Evolutionary conservation across 257 asterid species (phyloP), one percentile per base, ranked within the genome.

Genomic region (Solanum appendiculatum): DNA sequence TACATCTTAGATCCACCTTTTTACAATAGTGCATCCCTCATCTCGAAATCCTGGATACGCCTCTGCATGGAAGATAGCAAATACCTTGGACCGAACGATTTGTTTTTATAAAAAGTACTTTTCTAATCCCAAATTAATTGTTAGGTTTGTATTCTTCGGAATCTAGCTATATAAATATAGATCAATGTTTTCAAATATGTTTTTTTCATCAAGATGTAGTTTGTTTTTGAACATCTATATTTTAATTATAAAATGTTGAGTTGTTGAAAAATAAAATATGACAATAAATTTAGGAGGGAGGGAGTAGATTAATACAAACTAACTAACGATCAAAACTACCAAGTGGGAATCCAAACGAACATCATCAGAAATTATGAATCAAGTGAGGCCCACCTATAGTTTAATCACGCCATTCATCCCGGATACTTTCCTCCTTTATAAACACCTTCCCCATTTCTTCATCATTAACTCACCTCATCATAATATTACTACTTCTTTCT

Each of bases 381-480:
- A 77, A 60, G 56, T 88, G 83, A 85, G 89, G 88, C 93, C 96
- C 89, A 91, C 89, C 42, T 56, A 34, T n/a, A 74, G 72, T 34
- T 74, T 77, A 95, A 93, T 95, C 94, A 94, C 98, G 98, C 98
- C 98, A 82, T 91, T 89, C 75, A 85, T 91, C 87, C 88, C 98
- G 98, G 94, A 7, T 56, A 72, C 37, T 60, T 2, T 31, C 51
- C 84, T 82, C n/a, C 85, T 89, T 85, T 93, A 91, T 90, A 90
- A 86, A 9, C 88, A 85, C 58, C 58, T 81, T 25, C 56, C 12
- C 39, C 85, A 86, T 42, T 72, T 29, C 88, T 56, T 44, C 89
- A 80, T 87, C 51, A 83, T 40, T 44, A 80, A 80, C 82, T 18
- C 84, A 31, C 0, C 85, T 33, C 86, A n/a, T 36, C 85, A 39